Conservation (phyloP, 202 grass and related monocot genomes). For the Schoenoplectus triqueter region DNA sequence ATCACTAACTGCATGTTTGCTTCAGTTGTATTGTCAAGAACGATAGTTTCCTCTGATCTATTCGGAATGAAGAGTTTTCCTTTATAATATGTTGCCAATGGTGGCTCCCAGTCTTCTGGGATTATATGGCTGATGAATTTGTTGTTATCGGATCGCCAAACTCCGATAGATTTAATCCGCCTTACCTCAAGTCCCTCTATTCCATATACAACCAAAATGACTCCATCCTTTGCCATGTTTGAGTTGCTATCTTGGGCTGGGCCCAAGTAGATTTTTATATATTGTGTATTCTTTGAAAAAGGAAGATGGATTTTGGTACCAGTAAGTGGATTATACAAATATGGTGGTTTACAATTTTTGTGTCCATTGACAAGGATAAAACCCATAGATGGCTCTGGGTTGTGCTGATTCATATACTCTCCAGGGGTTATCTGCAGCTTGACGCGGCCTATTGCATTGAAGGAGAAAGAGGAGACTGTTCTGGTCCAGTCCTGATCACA, state of each 20-base stretch:
- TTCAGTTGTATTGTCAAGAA: neutral
- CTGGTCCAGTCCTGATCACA: too few relatives aligned
- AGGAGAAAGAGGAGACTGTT: neutral
- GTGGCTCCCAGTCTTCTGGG: neutral
- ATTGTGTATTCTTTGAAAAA: neutral
- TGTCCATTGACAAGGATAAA: neutral
- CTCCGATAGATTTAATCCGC: neutral
- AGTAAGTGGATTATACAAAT: neutral
- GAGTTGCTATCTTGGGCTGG: neutral
- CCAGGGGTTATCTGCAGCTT: neutral
- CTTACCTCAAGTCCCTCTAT: too few relatives aligned
- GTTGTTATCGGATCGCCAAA: neutral
- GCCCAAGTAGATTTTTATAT: neutral
- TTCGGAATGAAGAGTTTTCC: neutral
- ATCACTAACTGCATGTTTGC: slow-evolving; percentile 4
- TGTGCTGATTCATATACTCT: neutral
- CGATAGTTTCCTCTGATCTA: neutral
- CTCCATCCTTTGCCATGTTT: neutral
- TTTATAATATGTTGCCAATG: neutral
- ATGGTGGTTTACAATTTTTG: neutral
- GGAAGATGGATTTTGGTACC: neutral
- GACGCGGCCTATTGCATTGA: neutral
- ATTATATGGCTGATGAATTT: neutral
- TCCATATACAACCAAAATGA: neutral
- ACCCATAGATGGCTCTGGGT: neutral